Conservation (phyloP, 2,329 filamentous ascomycete genomes). For the Colletotrichum chlorophyti region DNA sequence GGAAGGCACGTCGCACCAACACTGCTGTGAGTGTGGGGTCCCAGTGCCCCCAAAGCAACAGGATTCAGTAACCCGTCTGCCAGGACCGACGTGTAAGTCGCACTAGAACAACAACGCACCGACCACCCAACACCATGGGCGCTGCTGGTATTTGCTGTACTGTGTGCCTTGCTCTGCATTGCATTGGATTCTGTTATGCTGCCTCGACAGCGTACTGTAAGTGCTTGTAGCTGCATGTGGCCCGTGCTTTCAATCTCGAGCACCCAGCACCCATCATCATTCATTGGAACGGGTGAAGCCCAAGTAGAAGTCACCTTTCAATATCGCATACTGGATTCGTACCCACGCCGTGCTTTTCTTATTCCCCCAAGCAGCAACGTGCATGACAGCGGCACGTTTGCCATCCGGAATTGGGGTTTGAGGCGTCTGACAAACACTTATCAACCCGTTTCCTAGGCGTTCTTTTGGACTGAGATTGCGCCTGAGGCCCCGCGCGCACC, state of each 20-base stretch:
- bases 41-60: too few species aligned
- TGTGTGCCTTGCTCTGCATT: too few species aligned
- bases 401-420: not conserved
- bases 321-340: not conserved
- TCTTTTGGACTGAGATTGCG: not conserved
- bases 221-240: conserved; percentile 10
- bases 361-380: not conserved
- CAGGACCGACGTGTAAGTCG: too few species aligned
- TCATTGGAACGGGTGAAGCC: too few species aligned
- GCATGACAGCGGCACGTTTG: conserved; percentile 21
- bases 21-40: not conserved
- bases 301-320: not conserved
- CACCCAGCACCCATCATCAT: too few species aligned
- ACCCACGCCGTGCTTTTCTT: not conserved
- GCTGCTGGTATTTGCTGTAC: not conserved
- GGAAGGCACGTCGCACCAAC: not conserved
- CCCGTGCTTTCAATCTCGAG: not conserved
- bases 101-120: not conserved
- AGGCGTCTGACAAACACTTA: conserved; percentile 15
- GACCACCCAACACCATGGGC: conserved; percentile 15
- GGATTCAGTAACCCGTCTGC: too few species aligned
- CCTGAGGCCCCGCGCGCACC: not conserved
- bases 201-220: too few species aligned
- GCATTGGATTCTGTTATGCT: too few species aligned
- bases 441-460: not conserved